Conservation (phyloP, 495 filamentous ascomycete species). For the Schizothecium vesticola region DNA sequence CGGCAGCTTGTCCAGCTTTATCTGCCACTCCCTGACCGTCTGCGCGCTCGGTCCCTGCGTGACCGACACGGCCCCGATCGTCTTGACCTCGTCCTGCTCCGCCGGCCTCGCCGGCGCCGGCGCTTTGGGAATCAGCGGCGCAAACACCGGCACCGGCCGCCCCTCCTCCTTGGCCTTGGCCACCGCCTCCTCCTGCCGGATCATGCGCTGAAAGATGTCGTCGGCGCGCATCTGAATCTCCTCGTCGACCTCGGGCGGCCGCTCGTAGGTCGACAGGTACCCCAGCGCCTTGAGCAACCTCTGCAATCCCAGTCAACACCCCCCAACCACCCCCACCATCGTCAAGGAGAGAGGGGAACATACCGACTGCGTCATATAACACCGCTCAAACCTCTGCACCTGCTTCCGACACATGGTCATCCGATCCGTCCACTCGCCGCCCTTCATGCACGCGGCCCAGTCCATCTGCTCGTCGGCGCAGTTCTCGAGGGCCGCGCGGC, state of each 20-base stretch:
- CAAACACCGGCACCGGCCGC: constrained; percentile 43
- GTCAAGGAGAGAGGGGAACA: constrained; percentile 25
- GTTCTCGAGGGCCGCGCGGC: constrained; percentile 83
- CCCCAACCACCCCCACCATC: not conserved
- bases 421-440: constrained; percentile 52
- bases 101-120: not conserved
- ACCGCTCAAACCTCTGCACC: constrained; percentile 66
- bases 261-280: constrained; percentile 65
- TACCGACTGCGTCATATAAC: constrained; percentile 77
- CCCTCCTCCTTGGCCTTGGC: constrained; percentile 63
- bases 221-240: constrained; percentile 94
- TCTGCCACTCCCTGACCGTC: constrained; percentile 41
- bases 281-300: constrained; percentile 86
- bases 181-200: constrained; percentile 65
- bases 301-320: constrained; percentile 29
- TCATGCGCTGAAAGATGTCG: constrained; percentile 77
- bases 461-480: constrained; percentile 79
- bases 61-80: not conserved
- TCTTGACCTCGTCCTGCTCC: constrained; percentile 5
- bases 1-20: constrained; percentile 52
- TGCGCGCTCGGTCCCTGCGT: constrained; percentile 29
- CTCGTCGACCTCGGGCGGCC: constrained; percentile 69
- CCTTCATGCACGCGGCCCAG: constrained; percentile 68
- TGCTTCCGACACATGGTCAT: constrained; percentile 71
- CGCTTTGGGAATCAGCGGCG: constrained; percentile 34